Base-by-base conservation (phyloP, 805 yeast genomes). In the Ogataea chonburiensis region DNA sequence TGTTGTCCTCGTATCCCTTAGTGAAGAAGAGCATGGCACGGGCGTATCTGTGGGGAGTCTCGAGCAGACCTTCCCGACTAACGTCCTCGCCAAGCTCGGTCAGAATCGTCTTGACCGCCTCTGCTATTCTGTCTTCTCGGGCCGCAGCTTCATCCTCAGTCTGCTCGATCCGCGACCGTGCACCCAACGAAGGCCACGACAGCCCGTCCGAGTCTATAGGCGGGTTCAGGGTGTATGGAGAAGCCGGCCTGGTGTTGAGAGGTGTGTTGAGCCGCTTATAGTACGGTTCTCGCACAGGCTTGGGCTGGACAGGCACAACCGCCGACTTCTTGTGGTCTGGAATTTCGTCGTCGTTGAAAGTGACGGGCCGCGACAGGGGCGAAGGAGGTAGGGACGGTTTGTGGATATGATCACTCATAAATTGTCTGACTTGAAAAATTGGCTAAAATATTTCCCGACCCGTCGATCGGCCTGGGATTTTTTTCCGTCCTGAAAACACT, bases 31-130 rank as follows among this genome's bases (percentile, higher is more conserved):
- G 71, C 95, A 93, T 86, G 5, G 99, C 98, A 43, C 94, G 72
- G 0, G 99, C 98, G 60, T 89, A 93, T 47, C 99, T 68, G 54
- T 86, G 91, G 1, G 99, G 99, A 1, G 99, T 93, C 55, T 88
- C 96, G 51, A 84, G 62, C 9, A 93, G 66, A 1, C 98, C 98
- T 57, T 88, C 96, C 48, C 99, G 72, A 14, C 70, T 69, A 1
- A 81, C 79, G 54, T 93, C 97, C 61, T 93, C 98, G 20, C 98
- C 98, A 21, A 93, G 65, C 58, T 93, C 97, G 4, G 72, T 62
- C 45, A 93, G 65, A 40, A 88, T 81, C 10, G 80, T 73, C 48
- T 75, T 75, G 11, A 91, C 95, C 0, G 98, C 98, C 19, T 58
- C 79, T 5, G 96, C 88, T 30, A 91, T 91, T 42, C 96, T 73